Base-by-base conservation (phyloP, 768 basidiomycete genomes). In the Coprinopsis cinerea region DNA sequence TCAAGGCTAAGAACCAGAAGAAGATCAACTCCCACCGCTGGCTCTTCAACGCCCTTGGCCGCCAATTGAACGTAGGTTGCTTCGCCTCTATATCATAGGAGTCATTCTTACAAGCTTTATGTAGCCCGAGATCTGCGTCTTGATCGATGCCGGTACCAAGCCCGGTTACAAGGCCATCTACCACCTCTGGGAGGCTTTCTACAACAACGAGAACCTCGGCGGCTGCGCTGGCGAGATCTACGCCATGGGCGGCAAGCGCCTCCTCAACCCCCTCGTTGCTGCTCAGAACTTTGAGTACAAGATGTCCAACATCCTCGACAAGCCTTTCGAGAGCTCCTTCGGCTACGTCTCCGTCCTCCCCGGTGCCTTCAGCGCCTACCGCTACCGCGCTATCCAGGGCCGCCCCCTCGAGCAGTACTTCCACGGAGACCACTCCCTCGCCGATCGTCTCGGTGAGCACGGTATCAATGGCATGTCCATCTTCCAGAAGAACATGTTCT, bases 251-350 rank as follows among this genome's bases (percentile, higher is more conserved):
- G 92, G 92, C 32, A 83, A 67, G 67, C 95, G 95, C 64, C 79
- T 97, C 26, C 64, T 96, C 53, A 97, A 97, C 61, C 94, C 91
- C n/a, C 72, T 93, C 44, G 79, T 97, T 27, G 94, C 94, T 5
- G 92, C 94, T 15, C 94, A 97, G 65, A 96, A 97, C 68, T 94
- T 94, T 59, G 92, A 94, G 69, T 96, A 96, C 72, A 96, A 92
- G 71, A 95, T 97, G 90, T 93, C 91, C 39, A 96, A 97, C 67
- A 96, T 98, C 61, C 74, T 97, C 17, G 96, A 94, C 65, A 94
- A 96, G 64, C 94, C 94, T 1, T 74, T 93, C 46, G 94, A 98
- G 69, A 92, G 90, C 64, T 86, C 88, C 55, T 97, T 97, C 59
- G 94, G 94, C 25, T 97, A 96, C 57, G 91, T 93, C 9, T 92